phyloP scores from a whole-genome alignment of 148 eudicot genomes.

The Nepenthes gracilis region DNA sequence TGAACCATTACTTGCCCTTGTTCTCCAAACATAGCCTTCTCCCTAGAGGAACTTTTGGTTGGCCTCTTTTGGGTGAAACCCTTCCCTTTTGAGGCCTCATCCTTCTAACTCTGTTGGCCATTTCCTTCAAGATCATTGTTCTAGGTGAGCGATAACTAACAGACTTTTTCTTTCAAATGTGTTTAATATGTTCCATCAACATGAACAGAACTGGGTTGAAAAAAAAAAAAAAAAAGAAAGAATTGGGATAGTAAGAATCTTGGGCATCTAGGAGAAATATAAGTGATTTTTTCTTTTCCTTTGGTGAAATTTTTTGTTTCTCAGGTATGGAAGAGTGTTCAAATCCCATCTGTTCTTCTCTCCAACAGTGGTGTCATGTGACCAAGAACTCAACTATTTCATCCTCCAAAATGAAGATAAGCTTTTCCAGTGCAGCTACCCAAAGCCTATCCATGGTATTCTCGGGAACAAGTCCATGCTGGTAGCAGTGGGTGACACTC shows the following conservation, averaged over 20 bases:
- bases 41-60: conserved; percentile 52
- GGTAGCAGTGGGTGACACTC: conserved; percentile 47
- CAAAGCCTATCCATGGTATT: conserved; percentile 54
- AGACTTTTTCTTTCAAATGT: not conserved
- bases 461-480: conserved; percentile 49
- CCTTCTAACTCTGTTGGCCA: conserved; percentile 40
- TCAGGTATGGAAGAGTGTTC: conserved; percentile 68
- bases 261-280: not conserved
- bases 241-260: not conserved
- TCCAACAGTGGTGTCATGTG: conserved; percentile 60
- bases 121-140: conserved; percentile 48
- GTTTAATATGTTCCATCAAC: not conserved
- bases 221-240: too few species aligned
- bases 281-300: not conserved
- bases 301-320: not conserved
- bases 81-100: conserved; percentile 48
- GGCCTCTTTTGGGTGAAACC: conserved; percentile 62
- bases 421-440: conserved; percentile 50
- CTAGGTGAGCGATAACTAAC: conserved; percentile 22
- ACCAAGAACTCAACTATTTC: conserved; percentile 51
- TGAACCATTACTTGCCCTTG: conserved; percentile 46
- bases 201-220: too few species aligned
- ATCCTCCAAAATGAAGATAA: conserved; percentile 56
- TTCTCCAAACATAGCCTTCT: conserved; percentile 19
- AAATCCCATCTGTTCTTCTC: conserved; percentile 56